Percentiles rank a stretch among this genome's conserved stretches.
These are phyloP conservation scores for Hordeum pubiflorum DNA, from an alignment of 202 grass and related monocot genomes.

Conservation along the genomic window DNA sequence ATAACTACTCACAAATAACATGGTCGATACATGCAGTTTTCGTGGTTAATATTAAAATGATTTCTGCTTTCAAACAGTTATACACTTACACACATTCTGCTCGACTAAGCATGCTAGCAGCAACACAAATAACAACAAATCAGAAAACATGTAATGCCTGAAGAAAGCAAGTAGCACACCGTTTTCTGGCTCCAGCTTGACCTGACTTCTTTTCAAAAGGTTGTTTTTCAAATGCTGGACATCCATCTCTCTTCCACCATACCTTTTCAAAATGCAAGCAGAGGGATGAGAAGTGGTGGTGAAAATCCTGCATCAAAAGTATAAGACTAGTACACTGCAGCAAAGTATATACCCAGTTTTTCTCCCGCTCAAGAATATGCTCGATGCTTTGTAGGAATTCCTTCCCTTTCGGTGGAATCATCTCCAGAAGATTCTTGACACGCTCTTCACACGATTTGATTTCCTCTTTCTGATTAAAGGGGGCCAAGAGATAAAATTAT, in stretches of 20 bases:
- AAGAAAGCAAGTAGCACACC: constrained; percentile 40
- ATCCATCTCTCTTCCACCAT: constrained; percentile 98
- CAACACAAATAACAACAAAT: neutral
- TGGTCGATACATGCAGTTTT: neutral
- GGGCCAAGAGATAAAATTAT: neutral
- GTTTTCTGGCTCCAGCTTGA: constrained; percentile 72
- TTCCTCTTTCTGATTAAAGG: constrained; percentile 79
- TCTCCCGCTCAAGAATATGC: constrained; percentile 94
- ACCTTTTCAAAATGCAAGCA: constrained; percentile 41
- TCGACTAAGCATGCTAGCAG: neutral
- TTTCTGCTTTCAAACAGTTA: neutral
- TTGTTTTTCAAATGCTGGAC: constrained; percentile 77
- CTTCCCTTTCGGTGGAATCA: constrained; percentile 91
- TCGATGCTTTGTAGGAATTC: constrained; percentile 95
- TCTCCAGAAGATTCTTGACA: constrained; percentile 85
- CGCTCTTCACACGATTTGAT: constrained; percentile 84
- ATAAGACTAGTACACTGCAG: constrained; percentile 14
- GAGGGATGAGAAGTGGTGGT: neutral
- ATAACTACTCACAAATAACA: neutral
- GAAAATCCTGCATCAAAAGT: neutral
- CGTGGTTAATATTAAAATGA: neutral
- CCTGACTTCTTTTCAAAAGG: constrained; percentile 58
- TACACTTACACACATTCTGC: neutral
- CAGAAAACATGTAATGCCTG: neutral
- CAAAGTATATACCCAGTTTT: constrained; percentile 79